These are phyloP conservation scores for Rhizodiscina lignyota DNA, from an alignment of 495 filamentous ascomycete species.

Conservation along the genomic window DNA sequence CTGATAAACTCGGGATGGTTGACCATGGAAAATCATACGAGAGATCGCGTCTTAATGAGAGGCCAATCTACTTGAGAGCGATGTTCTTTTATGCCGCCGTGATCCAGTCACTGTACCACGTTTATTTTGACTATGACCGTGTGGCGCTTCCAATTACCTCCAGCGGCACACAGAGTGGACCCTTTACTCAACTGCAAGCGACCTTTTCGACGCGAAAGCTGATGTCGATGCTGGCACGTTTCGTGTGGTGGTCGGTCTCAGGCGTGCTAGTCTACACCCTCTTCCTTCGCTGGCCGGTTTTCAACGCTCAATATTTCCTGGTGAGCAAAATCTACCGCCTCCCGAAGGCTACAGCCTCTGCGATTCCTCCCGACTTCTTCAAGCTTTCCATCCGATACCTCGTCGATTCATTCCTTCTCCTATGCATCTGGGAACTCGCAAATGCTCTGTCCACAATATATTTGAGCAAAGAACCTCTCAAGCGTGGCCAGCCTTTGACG, in stretches of 20 bases:
- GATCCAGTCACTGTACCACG: constrained; percentile 49
- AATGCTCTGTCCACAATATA: constrained; percentile 64
- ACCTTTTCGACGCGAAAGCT: no score
- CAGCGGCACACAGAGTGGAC: no score
- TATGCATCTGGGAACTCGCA: constrained; percentile 53
- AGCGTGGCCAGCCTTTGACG: constrained; percentile 69
- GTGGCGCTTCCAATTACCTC: constrained; percentile 41
- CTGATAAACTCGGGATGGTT: constrained; percentile 52
- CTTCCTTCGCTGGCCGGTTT: constrained; percentile 48
- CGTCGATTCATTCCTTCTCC: constrained; percentile 49
- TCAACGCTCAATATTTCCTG: no score
- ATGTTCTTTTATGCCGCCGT: constrained; percentile 51
- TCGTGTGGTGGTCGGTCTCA: no score
- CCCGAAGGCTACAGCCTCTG: no score
- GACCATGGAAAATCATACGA: constrained; percentile 49
- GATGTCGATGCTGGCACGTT: no score
- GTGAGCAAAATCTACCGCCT: no score
- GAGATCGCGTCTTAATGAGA: constrained; percentile 70
- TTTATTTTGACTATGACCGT: constrained; percentile 59
- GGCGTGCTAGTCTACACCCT: constrained; percentile 11
- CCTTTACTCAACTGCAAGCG: no score
- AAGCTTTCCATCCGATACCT: no score
- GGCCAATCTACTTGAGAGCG: constrained; percentile 62
- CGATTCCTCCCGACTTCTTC: no score
- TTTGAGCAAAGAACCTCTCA: constrained; percentile 64